These are phyloP conservation scores for Citropsis articulata DNA, from an alignment of 345 rosid species.

Conservation along the genomic window DNA sequence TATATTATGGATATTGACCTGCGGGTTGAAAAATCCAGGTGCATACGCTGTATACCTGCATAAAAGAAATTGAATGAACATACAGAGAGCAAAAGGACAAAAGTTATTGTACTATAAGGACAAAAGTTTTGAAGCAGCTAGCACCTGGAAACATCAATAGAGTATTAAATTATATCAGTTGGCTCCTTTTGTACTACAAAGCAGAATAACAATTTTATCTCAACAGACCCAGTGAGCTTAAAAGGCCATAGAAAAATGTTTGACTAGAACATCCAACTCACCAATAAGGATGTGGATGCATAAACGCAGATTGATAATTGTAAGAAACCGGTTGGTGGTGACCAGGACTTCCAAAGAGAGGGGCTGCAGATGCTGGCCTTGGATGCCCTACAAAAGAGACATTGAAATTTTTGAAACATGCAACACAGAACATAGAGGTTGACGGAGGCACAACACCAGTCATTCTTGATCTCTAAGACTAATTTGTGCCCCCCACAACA, in stretches of 20 bases:
- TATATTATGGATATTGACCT: slow-evolving; percentile 23
- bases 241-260: not conserved
- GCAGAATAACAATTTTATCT: not conserved
- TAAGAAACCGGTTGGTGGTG: slow-evolving; percentile 22
- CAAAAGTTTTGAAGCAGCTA: not conserved
- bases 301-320: slow-evolving; percentile 25
- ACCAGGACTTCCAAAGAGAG: slow-evolving; percentile 8
- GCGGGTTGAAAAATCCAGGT: slow-evolving; percentile 28
- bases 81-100: not conserved
- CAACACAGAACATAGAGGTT: not conserved
- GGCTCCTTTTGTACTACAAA: not conserved
- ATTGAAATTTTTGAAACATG: not conserved
- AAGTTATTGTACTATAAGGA: not conserved
- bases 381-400: slow-evolving; percentile 13
- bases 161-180: not conserved
- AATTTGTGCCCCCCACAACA: too few relatives aligned
- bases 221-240: not conserved
- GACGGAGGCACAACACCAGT: not conserved
- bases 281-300: slow-evolving; percentile 31
- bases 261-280: slow-evolving; percentile 9
- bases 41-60: slow-evolving; percentile 37
- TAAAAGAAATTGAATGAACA: slow-evolving; percentile 13
- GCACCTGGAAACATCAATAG: not conserved
- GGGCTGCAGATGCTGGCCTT: slow-evolving; percentile 22
- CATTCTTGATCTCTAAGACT: not conserved